Base-by-base conservation (phyloP, 2,329 filamentous ascomycete genomes). In the Clarireedia sp. region DNA sequence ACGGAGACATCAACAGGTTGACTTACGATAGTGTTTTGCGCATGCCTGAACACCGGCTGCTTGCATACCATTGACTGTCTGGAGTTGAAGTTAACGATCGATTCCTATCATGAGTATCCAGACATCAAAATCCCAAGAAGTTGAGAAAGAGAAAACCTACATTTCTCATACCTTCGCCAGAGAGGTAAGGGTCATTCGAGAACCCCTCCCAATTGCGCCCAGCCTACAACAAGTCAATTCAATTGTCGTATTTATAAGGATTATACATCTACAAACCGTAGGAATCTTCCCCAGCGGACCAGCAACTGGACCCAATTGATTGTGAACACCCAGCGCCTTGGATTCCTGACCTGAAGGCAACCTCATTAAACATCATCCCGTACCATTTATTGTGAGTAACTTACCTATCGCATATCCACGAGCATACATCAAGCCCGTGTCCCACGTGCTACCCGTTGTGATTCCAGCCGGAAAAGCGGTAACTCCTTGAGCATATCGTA, bases 201-300 rank as follows among this genome's bases (percentile, higher is more conserved):
- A 92, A 94, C 0, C 84, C 87, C 68, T 94, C 89, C 89, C 89
- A 95, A 67, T 89, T 90, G 38, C 89, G 76, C 0, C 89, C 89
- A 33, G 83, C 89, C 48, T 80, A 75, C 89, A 76, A 0, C 89
- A 89, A 33, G 83, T 89, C 47, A 80, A 75, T 29, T 50, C 8
- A 41, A 85, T 79, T 26, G 86, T 86, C 23, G 89, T 70, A 3
- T 86, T 24, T 84, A 0, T 86, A 14, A 40, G 6, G 7, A 45
- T 14, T 10, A 2, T 45, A 10, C 7, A 10, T 45, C 36, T 36
- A 47, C 56, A 12, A 54, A 62, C 64, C 24, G 51, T 59, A 26
- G 88, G 84, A 64, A 85, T 80, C 64, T 88, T 82, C 7, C 89
- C 89, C 2, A 95, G 68, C 0, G 89, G 83, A 0, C 89, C 89